A percentile compares a stretch with the other conserved stretches of the same genome.
phyloP scores from a whole-genome alignment of 352 stramenopile genomes.

The Phytophthora rubi region DNA sequence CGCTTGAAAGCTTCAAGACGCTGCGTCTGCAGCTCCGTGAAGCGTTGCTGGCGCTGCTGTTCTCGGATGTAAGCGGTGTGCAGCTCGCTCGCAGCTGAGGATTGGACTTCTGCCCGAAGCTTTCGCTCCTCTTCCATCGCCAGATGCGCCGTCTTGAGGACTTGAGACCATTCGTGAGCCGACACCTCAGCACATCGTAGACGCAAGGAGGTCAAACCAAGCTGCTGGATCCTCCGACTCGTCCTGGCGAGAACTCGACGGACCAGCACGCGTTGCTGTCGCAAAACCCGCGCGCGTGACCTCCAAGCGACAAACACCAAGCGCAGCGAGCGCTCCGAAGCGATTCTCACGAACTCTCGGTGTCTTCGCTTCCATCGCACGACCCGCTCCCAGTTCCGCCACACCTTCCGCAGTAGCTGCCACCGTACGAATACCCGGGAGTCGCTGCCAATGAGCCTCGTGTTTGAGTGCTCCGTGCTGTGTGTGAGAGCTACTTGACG shows the following conservation, averaged over 20 bases:
- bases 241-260: slow-evolving; percentile 23
- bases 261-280: slow-evolving; percentile 11
- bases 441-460: not conserved
- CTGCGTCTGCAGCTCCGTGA: slow-evolving; percentile 30
- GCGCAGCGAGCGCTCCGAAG: slow-evolving; percentile 7
- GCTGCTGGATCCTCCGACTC: slow-evolving; percentile 11
- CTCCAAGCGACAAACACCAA: slow-evolving; percentile 14
- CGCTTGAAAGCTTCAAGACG: slow-evolving; percentile 24
- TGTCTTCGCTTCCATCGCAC: slow-evolving; percentile 18
- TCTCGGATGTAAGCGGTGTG: slow-evolving; percentile 34
- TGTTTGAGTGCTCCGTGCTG: not conserved
- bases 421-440: not conserved
- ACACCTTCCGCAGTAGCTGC: slow-evolving; percentile 26
- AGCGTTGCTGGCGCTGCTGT: slow-evolving; percentile 25
- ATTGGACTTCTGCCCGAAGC: slow-evolving; percentile 45
- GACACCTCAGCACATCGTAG: slow-evolving; percentile 41
- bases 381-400: slow-evolving; percentile 26
- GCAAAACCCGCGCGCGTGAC: not conserved
- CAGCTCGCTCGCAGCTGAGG: slow-evolving; percentile 40
- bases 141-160: slow-evolving; percentile 43
- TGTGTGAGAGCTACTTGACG: not conserved
- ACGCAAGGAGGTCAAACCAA: slow-evolving; percentile 33
- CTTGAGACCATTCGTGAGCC: slow-evolving; percentile 44
- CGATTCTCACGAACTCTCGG: slow-evolving; percentile 1
- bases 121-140: slow-evolving; percentile 57